These are phyloP conservation scores for Zasmidium citrigriseum DNA, from an alignment of 2,329 filamentous ascomycete genomes.

Conservation along the genomic window DNA sequence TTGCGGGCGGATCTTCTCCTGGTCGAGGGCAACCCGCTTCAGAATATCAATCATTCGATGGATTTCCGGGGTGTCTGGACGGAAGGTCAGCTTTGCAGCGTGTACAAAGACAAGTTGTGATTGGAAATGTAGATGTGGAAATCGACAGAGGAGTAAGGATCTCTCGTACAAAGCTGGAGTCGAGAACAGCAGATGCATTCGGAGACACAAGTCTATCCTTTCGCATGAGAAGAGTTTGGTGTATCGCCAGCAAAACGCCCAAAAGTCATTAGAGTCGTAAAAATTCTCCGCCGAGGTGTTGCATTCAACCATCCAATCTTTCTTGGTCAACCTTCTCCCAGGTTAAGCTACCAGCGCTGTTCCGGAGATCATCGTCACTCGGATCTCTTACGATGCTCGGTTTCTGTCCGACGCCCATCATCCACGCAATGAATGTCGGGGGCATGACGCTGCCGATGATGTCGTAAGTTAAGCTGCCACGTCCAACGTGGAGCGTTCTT, in stretches of 20 bases:
- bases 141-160: background rate
- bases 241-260: background rate
- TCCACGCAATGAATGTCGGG: conserved; percentile 78
- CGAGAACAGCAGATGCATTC: background rate
- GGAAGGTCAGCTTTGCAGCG: conserved; percentile 33
- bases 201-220: background rate
- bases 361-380: conserved; percentile 36
- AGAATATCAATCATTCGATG: conserved; percentile 43
- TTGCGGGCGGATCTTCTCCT: conserved; percentile 46
- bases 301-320: background rate
- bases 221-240: no score
- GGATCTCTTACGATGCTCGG: conserved; percentile 18
- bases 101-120: conserved; percentile 7
- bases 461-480: conserved; percentile 81
- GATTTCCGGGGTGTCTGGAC: conserved; percentile 48
- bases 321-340: conserved; percentile 48
- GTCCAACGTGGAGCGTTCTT: conserved; percentile 74
- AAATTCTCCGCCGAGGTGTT: background rate
- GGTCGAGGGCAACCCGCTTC: conserved; percentile 46
- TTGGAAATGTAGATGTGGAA: background rate
- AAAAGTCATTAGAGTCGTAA: background rate
- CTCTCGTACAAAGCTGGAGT: background rate
- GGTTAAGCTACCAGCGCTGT: conserved; percentile 46
- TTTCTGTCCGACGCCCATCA: conserved; percentile 73
- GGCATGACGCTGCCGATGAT: conserved; percentile 82